Evolutionary conservation across 495 filamentous ascomycete genomes (phyloP).

Genomic region (Penicillium bialowiezense): DNA sequence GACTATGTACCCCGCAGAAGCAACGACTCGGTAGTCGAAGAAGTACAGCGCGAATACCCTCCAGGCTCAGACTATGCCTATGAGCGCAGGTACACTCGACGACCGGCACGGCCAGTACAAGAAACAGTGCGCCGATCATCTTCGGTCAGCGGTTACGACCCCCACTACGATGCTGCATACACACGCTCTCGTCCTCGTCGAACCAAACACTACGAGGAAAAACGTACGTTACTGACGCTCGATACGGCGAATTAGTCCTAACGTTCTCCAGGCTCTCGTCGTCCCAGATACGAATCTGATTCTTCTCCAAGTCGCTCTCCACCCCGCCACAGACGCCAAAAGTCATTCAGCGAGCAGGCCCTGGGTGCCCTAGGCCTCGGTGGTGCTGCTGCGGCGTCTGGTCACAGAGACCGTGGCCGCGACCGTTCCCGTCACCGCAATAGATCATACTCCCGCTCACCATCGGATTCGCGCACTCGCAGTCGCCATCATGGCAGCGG

Average conservation of each 20-base stretch:
- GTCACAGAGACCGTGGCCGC: slow-evolving; percentile 17
- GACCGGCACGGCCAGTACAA: slow-evolving; percentile 38
- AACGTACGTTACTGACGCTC: slow-evolving; percentile 26
- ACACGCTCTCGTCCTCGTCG: slow-evolving; percentile 52
- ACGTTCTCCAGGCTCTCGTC: slow-evolving; percentile 32
- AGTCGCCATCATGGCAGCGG: slow-evolving; percentile 38
- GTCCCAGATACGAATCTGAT: slow-evolving; percentile 34
- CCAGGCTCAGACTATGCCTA: slow-evolving; percentile 46
- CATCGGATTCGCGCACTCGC: slow-evolving; percentile 47
- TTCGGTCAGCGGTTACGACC: slow-evolving; percentile 43
- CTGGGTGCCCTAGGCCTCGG: slow-evolving; percentile 65
- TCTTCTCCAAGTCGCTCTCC: slow-evolving; percentile 44
- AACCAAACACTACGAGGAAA: slow-evolving; percentile 52
- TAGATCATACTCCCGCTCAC: slow-evolving; percentile 53
- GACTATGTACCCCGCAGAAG: slow-evolving; percentile 56
- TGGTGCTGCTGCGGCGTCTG: slow-evolving; percentile 36
- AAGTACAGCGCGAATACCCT: slow-evolving; percentile 65
- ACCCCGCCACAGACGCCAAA: slow-evolving; percentile 51
- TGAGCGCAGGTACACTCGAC: slow-evolving; percentile 47
- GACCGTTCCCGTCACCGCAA: slow-evolving; percentile 44
- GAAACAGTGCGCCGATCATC: slow-evolving; percentile 38
- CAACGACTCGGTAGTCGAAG: slow-evolving; percentile 66
- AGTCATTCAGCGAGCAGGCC: slow-evolving; percentile 71
- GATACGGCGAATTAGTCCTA: background rate
- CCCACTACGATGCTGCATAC: slow-evolving; percentile 54